These are phyloP conservation scores for Neotropicomus parvogracilis DNA, from an alignment of 1,284 basidiomycete genomes.

Conservation along the genomic window DNA sequence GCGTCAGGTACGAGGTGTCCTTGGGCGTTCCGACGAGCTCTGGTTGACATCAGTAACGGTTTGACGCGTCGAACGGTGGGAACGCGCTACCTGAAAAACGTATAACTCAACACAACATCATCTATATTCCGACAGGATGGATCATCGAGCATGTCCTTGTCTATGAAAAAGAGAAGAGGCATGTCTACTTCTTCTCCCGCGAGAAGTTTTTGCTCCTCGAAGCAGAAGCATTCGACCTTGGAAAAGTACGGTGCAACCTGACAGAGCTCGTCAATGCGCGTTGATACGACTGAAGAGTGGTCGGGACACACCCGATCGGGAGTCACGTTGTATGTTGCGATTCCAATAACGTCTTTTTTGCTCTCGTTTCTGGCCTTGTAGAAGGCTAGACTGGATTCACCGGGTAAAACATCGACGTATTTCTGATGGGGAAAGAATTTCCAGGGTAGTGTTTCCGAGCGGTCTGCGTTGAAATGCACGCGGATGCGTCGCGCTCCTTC, in stretches of 20 bases:
- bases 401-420: constrained; percentile 87
- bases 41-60: constrained; percentile 29
- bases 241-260: constrained; percentile 98
- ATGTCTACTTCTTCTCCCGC: constrained; percentile 98
- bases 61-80: background rate
- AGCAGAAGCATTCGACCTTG: constrained; percentile 99
- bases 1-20: constrained; percentile 88
- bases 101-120: constrained; percentile 93
- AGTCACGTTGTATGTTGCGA: constrained; percentile 97
- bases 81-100: constrained; percentile 80
- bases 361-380: constrained; percentile 91
- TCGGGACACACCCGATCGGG: constrained; percentile 72
- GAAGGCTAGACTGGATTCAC: constrained; percentile 95
- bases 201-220: constrained; percentile 95
- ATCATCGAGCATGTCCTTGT: constrained; percentile 93
- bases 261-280: background rate
- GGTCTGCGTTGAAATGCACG: constrained; percentile 94
- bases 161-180: constrained; percentile 98
- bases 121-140: constrained; percentile 82
- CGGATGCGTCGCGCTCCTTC: constrained; percentile 76
- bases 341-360: constrained; percentile 90
- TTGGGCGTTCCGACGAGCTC: constrained; percentile 74
- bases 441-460: constrained; percentile 89
- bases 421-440: constrained; percentile 89
- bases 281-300: background rate